Base-by-base conservation (phyloP, 768 basidiomycete species). In the Amylocystis lapponica region DNA sequence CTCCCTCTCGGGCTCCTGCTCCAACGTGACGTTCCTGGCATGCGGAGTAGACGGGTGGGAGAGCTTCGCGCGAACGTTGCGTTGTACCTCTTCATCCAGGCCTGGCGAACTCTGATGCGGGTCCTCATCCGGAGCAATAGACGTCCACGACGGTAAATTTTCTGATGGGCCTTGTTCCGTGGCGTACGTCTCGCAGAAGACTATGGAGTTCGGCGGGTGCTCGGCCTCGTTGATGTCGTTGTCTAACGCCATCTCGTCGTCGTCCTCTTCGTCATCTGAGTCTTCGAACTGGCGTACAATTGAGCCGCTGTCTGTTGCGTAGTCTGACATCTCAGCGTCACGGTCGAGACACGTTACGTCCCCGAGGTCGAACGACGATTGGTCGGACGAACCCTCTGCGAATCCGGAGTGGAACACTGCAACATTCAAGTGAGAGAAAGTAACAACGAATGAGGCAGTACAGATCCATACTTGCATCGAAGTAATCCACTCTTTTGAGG, bases 351-450 rank as follows among this genome's bases (percentile, higher is more conserved):
- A 34, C 47, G 45, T 12, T 45, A 43, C 17, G 23, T 20, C 26
- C 10, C 25, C 17, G 14, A 68, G 59, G 13, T 62, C 49, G 36
- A 61, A 50, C 30, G 62, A 41, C 17, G 31, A 31, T 13, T 36
- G 33, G 51, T 65, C 64, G 19, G 52, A 49, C 10, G 69, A 62
- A 8, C 75, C 76, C 55, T 87, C 86, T 3, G 74, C 74, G 48
- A 88, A 88, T 7, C 76, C 79, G 0, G 86, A 78, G 41, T 66
- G 66, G 54, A 88, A 86, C 86, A 88, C 86, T 88, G 33, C 23
- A 14, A 17, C 10, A 13, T 16, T 12, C 20, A 36, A 39, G 8
- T 26, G n/a, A n/a, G 3, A 13, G 11, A 22, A 27, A 14, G 17
- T 33, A 11, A 17, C 1, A 9, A 23, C n/a, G n/a, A 11, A 17